phyloP scores from a whole-genome alignment of 192 early-diverging fungal genomes.

The Backusella tarrabulga region DNA sequence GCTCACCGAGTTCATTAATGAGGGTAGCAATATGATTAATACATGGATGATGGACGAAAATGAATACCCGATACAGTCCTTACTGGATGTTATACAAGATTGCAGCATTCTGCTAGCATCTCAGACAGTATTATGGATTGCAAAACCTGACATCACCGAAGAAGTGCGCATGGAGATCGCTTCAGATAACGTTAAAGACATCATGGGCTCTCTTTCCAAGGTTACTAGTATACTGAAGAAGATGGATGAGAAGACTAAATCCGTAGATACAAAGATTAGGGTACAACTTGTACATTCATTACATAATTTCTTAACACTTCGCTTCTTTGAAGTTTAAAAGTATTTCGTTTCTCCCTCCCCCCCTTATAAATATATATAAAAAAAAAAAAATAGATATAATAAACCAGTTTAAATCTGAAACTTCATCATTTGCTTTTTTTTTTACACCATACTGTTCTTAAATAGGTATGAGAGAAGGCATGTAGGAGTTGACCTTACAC shows the following conservation, averaged over 20 bases:
- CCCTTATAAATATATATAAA: not conserved
- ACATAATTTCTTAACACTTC: not conserved
- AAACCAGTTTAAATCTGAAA: not conserved
- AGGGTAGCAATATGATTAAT: slow-evolving; percentile 1
- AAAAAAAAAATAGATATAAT: slow-evolving; percentile 7
- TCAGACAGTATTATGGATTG: slow-evolving; percentile 12
- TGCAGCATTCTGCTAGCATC: slow-evolving; percentile 13
- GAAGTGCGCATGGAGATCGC: slow-evolving; percentile 3
- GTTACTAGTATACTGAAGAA: not conserved
- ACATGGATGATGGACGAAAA: not conserved
- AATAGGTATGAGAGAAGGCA: not conserved
- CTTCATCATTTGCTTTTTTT: not conserved
- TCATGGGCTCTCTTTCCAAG: not conserved
- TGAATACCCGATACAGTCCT: not conserved
- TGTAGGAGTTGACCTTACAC: not conserved
- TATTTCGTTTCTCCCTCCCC: not conserved
- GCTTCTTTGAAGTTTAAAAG: not conserved
- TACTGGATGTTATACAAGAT: slow-evolving; percentile 17
- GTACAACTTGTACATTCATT: not conserved
- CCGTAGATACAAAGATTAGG: not conserved
- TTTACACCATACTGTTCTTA: not conserved
- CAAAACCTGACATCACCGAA: slow-evolving; percentile 1
- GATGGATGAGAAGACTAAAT: not conserved
- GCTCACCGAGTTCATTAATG: slow-evolving; percentile 31
- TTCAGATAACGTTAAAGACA: slow-evolving; percentile 7